Conservation (phyloP, 2,329 filamentous ascomycete species). For the Nothophoma quercina region DNA sequence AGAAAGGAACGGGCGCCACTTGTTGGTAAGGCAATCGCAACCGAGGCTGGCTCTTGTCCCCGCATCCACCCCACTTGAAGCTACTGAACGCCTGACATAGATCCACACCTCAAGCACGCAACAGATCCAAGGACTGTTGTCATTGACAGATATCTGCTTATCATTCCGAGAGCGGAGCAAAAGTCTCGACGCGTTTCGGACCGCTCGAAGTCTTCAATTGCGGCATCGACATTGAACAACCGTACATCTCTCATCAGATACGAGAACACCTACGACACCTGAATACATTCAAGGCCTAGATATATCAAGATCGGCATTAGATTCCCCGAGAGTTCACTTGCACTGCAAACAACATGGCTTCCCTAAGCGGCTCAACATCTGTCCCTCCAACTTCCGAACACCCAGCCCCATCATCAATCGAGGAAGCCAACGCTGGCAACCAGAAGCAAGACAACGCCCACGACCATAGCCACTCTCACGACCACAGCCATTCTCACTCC, state of each 20-base stretch:
- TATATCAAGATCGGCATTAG: too few relatives aligned
- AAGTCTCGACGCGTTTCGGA: too few relatives aligned
- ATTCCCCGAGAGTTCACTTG: not conserved
- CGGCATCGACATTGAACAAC: not conserved
- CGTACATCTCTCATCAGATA: not conserved
- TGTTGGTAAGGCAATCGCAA: not conserved
- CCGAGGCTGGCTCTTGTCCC: slow-evolving; percentile 13
- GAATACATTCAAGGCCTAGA: too few relatives aligned
- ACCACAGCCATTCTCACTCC: not conserved
- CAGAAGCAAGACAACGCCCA: too few relatives aligned
- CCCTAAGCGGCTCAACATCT: slow-evolving; percentile 11
- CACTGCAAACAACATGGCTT: not conserved
- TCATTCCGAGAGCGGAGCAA: not conserved
- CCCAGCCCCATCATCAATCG: not conserved
- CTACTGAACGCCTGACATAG: slow-evolving; percentile 8
- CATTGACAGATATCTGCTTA: not conserved
- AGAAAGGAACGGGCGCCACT: not conserved
- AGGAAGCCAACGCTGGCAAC: too few relatives aligned
- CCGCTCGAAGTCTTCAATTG: not conserved
- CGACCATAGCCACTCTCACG: not conserved
- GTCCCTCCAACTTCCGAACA: slow-evolving; percentile 12
- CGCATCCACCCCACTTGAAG: slow-evolving; percentile 17
- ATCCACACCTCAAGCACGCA: slow-evolving; percentile 16
- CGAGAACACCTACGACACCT: not conserved
- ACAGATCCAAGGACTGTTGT: slow-evolving; percentile 5